Evolutionary conservation across 352 stramenopile species (phyloP), one percentile per base, ranked within the genome.

Genomic region (Pythium guiyangense): DNA sequence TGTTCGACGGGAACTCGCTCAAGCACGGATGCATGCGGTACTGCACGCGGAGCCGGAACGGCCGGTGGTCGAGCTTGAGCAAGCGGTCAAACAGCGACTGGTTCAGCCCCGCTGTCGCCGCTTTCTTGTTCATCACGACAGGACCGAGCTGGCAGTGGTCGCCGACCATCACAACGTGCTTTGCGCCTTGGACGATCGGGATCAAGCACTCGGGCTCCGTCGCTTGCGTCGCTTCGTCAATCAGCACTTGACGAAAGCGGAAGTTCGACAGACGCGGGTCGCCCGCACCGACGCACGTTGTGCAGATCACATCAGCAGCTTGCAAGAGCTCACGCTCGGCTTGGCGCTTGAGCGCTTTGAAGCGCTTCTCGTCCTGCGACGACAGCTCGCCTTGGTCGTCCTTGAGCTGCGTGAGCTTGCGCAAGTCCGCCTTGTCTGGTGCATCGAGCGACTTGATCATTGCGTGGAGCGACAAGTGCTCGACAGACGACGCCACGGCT

Each of bases 1-100:
- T 98, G 63, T 99, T 99, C 11, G 96, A 99, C 6, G 97, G 97
- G 63, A 99, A 99, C 71, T 99, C 97, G 0, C 95, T 99, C 49
- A 99, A 73, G 56, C 91, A 97, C 18, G 97, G 97, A 60, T 99
- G 97, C 97, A 99, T 99, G 37, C 97, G 94, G 76, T 99, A 99
- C 73, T 99, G 97, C 6, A 99, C 96, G 49, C 97, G 88, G 15
- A 99, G 87, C 39, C 97, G 94, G 67, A 99, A 98, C 12, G 97
- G 97, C 37, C 93, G 92, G 61, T 98, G 88, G 52, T 97, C 95
- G 31, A 99, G 88, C 57, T 95, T 73, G 11, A 99, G 80, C 6
- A 99, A 74, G 12, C 97, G 92, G 65, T 99, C 97, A 64, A 99
- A 99, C 14, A 99, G 79, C 42, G 88, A 98, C 63, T 98, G 94